Conservation (phyloP, 140 eudicot species). For the Oenanthe javanica region DNA sequence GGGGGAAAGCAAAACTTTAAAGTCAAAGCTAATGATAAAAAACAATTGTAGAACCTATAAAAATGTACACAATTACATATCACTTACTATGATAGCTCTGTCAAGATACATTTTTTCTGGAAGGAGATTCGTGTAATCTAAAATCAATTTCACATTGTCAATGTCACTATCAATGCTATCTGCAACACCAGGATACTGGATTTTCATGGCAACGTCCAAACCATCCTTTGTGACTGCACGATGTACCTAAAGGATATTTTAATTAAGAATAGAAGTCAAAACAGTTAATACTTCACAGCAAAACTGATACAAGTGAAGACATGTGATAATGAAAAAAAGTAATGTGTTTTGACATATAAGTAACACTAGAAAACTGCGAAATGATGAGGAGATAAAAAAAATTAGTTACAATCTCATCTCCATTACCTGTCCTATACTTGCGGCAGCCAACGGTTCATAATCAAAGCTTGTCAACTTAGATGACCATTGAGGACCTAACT, state of each 20-base stretch:
- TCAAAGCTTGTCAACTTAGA: conserved; percentile 76
- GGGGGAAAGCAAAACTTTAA: too few species aligned
- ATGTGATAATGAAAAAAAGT: background rate
- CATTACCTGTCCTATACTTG: conserved; percentile 98
- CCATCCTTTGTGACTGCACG: conserved; percentile 84
- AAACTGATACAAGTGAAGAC: background rate
- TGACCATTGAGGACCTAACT: conserved; percentile 79
- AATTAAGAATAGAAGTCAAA: conserved; percentile 15
- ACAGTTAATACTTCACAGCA: background rate
- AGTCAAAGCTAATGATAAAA: background rate
- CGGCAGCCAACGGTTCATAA: conserved; percentile 97
- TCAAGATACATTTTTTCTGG: conserved; percentile 83
- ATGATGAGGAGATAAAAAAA: background rate
- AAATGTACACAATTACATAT: background rate
- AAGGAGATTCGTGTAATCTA: conserved; percentile 70
- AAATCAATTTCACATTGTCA: conserved; percentile 74
- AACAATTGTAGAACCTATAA: too few species aligned
- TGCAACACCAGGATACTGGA: conserved; percentile 98
- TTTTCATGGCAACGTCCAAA: conserved; percentile 78
- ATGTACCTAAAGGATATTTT: conserved; percentile 55
- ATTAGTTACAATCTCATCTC: conserved; percentile 1
- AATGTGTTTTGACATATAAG: background rate
- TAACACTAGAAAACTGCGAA: background rate
- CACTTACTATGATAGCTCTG: conserved; percentile 79
- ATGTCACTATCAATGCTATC: conserved; percentile 99